A percentile compares a stretch with the other conserved stretches of the same genome.
Conservation (phyloP, 345 rosid species). For the Passiflora organensis region DNA sequence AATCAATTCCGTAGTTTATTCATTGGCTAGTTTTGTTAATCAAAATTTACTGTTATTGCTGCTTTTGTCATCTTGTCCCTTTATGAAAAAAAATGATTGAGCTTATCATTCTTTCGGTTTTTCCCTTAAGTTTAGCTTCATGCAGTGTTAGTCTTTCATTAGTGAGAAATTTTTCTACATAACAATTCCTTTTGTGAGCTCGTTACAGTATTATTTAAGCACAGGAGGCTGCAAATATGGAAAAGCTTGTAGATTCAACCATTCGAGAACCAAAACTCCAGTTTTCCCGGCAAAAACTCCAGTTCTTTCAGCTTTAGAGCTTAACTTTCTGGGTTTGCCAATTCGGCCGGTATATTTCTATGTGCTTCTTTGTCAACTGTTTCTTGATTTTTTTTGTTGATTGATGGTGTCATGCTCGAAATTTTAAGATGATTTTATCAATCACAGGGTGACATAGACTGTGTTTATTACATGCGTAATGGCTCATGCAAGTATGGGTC, state of each 20-base stretch:
- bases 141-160: conserved; percentile 3
- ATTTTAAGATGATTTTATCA: conserved; percentile 6
- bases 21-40: background rate
- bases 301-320: conserved; percentile 37
- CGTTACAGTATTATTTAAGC: conserved; percentile 74
- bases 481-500: conserved; percentile 89
- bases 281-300: conserved; percentile 34
- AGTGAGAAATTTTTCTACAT: conserved; percentile 15
- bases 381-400: background rate
- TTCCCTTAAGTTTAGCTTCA: background rate
- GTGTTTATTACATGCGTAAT: conserved; percentile 87
- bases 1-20: background rate
- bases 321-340: conserved; percentile 89
- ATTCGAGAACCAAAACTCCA: conserved; percentile 40
- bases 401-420: background rate
- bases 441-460: conserved; percentile 70
- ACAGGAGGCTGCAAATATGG: conserved; percentile 96
- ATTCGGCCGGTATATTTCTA: conserved; percentile 49
- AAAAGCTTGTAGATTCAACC: conserved; percentile 74
- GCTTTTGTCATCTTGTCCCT: background rate
- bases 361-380: background rate
- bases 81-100: background rate
- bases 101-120: background rate
- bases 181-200: conserved; percentile 21
- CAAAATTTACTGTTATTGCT: background rate